phyloP scores from a whole-genome alignment of 2,329 filamentous ascomycete species.

The Onygena corvina region DNA sequence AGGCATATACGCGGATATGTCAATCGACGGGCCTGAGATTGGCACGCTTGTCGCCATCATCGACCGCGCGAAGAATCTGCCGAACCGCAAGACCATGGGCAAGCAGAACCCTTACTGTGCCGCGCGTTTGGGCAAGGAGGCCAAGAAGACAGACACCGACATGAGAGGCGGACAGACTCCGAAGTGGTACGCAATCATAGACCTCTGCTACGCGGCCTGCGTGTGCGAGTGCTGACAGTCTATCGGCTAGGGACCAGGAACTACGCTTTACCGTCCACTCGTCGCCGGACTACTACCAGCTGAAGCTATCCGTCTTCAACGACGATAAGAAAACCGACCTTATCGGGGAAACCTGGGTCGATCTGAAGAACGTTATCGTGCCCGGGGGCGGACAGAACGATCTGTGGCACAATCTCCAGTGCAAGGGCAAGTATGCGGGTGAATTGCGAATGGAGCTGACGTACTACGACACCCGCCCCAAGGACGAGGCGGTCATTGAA shows the following conservation, averaged over 20 bases:
- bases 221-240: background rate
- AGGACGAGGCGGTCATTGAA: constrained; percentile 54
- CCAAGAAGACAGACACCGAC: constrained; percentile 92
- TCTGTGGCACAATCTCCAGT: constrained; percentile 78
- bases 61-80: constrained; percentile 91
- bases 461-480: constrained; percentile 81
- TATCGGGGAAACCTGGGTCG: constrained; percentile 88
- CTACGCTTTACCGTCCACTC: constrained; percentile 93
- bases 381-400: constrained; percentile 87
- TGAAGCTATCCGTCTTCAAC: constrained; percentile 94
- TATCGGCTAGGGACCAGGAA: constrained; percentile 72
- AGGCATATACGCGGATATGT: constrained; percentile 90
- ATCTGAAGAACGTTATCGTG: constrained; percentile 67
- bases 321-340: constrained; percentile 96
- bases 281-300: constrained; percentile 86
- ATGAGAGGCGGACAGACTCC: constrained; percentile 90
- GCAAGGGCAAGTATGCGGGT: constrained; percentile 87
- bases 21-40: constrained; percentile 80
- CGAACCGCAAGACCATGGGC: constrained; percentile 91
- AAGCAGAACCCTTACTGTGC: constrained; percentile 98
- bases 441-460: constrained; percentile 92
- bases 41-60: constrained; percentile 86
- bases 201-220: background rate
- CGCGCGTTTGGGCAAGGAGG: constrained; percentile 84
- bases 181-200: constrained; percentile 56